phyloP scores from a whole-genome alignment of 2,329 filamentous ascomycete genomes.

The Xylaria sp. region DNA sequence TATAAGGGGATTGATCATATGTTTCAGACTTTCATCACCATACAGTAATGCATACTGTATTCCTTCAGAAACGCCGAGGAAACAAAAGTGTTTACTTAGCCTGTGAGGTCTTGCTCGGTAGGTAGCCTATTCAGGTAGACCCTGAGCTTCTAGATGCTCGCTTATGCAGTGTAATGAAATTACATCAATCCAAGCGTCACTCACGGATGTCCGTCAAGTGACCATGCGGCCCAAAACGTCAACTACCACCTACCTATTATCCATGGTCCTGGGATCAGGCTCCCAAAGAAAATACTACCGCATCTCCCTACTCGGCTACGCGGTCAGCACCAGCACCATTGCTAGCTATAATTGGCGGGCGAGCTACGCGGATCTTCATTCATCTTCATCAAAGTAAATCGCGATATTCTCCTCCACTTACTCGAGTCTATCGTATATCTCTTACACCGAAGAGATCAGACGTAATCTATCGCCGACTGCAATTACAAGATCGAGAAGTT shows the following conservation, averaged over 20 bases:
- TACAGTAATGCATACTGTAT: neutral
- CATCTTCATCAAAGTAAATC: neutral
- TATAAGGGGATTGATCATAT: constrained; percentile 1
- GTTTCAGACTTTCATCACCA: neutral
- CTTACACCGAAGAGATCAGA: neutral
- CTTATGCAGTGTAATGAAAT: constrained; percentile 14
- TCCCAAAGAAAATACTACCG: neutral
- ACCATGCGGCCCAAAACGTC: neutral
- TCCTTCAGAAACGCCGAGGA: neutral
- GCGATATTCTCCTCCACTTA: neutral
- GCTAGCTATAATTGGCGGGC: neutral
- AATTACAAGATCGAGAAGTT: neutral
- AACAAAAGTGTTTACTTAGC: neutral
- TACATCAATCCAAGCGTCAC: constrained; percentile 1
- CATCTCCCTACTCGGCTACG: neutral
- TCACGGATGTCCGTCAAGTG: neutral
- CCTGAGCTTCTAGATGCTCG: constrained; percentile 9
- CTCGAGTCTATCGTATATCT: too few relatives aligned
- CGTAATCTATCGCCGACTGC: neutral
- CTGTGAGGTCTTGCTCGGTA: neutral
- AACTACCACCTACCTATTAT: constrained; percentile 1
- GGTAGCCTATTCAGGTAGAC: neutral
- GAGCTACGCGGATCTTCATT: neutral
- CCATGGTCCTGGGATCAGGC: constrained; percentile 7
- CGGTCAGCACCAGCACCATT: neutral